Conservation (phyloP, 179 eudicot species). For the Beta corolliflora region DNA sequence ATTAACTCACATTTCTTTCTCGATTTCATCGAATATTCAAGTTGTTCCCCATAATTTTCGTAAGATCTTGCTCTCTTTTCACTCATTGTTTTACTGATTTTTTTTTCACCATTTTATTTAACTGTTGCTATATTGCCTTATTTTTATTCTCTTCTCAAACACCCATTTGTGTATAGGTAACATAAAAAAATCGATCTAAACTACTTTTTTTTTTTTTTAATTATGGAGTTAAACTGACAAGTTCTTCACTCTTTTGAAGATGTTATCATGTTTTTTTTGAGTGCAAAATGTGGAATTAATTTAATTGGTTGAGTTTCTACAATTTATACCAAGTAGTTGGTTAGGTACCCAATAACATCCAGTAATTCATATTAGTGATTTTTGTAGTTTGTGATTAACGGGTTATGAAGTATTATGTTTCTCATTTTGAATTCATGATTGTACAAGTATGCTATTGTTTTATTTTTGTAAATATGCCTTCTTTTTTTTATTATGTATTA, state of each 20-base stretch:
- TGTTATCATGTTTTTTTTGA: not conserved
- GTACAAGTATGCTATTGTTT: not conserved
- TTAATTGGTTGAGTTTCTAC: not conserved
- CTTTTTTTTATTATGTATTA: not conserved
- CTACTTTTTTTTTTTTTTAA: no score
- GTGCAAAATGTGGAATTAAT: not conserved
- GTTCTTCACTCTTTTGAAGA: not conserved
- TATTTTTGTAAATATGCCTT: no score
- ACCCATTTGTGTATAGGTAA: not conserved
- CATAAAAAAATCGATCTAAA: not conserved
- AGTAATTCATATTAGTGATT: not conserved
- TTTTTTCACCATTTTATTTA: slow-evolving; percentile 1
- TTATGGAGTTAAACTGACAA: not conserved
- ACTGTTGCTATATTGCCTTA: not conserved
- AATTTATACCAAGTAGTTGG: not conserved
- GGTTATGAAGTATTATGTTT: not conserved
- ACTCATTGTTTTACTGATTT: not conserved
- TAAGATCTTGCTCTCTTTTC: slow-evolving; percentile 19
- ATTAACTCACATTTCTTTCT: not conserved
- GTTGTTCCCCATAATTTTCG: not conserved
- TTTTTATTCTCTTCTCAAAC: not conserved
- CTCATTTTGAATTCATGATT: not conserved
- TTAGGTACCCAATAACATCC: not conserved
- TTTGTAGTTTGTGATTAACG: not conserved
- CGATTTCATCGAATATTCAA: slow-evolving; percentile 12